Evolutionary conservation across 257 asterid genomes (phyloP), one percentile per base, ranked within the genome.

Genomic region (Plectranthus barbatus): DNA sequence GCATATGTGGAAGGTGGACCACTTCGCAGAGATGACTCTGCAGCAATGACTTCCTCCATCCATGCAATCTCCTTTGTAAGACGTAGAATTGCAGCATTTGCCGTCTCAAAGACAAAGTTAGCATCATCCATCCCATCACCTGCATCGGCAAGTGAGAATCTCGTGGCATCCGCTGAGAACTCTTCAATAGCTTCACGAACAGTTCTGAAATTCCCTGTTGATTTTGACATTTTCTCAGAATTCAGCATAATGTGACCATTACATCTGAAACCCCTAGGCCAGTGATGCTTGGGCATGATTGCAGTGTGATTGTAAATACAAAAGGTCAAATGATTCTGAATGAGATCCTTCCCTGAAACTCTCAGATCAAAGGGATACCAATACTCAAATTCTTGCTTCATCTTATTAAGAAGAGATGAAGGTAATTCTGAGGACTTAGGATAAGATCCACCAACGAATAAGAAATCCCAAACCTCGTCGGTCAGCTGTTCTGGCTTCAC

Each of bases 41-140:
- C 81, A 5, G 75, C 77, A 47, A 86, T 37, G 57, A 89, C 85
- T 63, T 89, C 96, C 76, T 89, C 82, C 87, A 92, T 89, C 97
- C 99, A 92, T 10, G 86, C 17, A 40, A 83, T 74, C 73, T 89
- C 99, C 71, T 89, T 92, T 1, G 99, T 92, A 23, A 92, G 88
- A 36, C 96, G 94, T 31, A 92, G 72, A 56, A 92, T 92, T 5
- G 97, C 99, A 14, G 97, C 94, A 77, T 89, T 87, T 6, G 96
- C 95, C 0, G 99, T 89, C 72, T 89, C 97, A 36, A 86, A 86
- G 50, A 86, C 97, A 60, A 89, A 92, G 74, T 89, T 89, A 33
- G 99, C 96, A 44, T 92, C 98, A 34, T 92, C 99, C 96, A 92
- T 85, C 12, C 99, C 96, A 20, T 92, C 99, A 71, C 97, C 99